These are phyloP conservation scores for Aureobasidium subglaciale DNA, from an alignment of 2,329 filamentous ascomycete genomes.

Conservation along the genomic window DNA sequence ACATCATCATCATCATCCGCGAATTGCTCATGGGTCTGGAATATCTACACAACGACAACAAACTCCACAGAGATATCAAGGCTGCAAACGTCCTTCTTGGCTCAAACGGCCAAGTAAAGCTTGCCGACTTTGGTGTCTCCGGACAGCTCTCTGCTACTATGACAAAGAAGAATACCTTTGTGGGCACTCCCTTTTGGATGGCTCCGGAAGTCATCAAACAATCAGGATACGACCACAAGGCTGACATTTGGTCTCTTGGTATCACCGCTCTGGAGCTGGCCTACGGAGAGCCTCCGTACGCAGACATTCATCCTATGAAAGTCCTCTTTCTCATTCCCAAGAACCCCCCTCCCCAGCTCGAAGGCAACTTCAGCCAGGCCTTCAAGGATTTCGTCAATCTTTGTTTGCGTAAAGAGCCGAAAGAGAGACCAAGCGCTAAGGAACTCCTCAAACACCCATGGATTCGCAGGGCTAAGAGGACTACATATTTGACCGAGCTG, in stretches of 20 bases:
- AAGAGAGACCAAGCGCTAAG: slow-evolving; percentile 76
- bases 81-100: slow-evolving; percentile 89
- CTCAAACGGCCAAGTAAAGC: slow-evolving; percentile 88
- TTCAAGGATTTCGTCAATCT: slow-evolving; percentile 49
- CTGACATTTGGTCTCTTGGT: slow-evolving; percentile 93
- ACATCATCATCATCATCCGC: slow-evolving; percentile 90
- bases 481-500: slow-evolving; percentile 90
- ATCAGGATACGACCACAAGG: slow-evolving; percentile 95
- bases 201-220: slow-evolving; percentile 98
- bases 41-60: slow-evolving; percentile 91
- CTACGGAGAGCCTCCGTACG: slow-evolving; percentile 86
- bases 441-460: slow-evolving; percentile 87
- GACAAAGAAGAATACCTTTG: slow-evolving; percentile 99
- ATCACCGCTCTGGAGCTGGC: slow-evolving; percentile 91
- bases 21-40: slow-evolving; percentile 86
- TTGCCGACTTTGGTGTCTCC: slow-evolving; percentile 95
- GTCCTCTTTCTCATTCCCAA: slow-evolving; percentile 95
- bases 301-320: slow-evolving; percentile 98
- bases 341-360: slow-evolving; percentile 68
- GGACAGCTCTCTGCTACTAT: slow-evolving; percentile 94
- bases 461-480: slow-evolving; percentile 85
- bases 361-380: slow-evolving; percentile 37
- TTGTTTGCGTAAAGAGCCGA: slow-evolving; percentile 82
- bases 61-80: slow-evolving; percentile 94
- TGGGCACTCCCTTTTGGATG: slow-evolving; percentile 99